phyloP scores from a whole-genome alignment of 768 basidiomycete genomes.

The Russula emetica region DNA sequence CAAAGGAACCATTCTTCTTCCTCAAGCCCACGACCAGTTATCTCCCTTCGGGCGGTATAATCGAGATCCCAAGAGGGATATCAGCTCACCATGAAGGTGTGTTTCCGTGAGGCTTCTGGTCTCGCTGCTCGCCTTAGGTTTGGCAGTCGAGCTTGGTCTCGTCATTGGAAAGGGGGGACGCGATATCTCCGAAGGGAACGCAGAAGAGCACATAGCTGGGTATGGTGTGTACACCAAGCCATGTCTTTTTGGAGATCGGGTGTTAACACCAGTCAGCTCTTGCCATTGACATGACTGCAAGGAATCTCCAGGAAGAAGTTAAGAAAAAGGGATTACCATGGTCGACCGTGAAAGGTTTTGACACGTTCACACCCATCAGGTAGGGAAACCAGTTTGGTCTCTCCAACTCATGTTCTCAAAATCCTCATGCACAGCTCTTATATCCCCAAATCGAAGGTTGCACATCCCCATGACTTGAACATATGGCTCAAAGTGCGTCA shows the following conservation, averaged over 20 bases:
- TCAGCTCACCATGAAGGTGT: slow-evolving; percentile 88
- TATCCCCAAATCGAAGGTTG: slow-evolving; percentile 66
- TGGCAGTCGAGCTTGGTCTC: slow-evolving; percentile 89
- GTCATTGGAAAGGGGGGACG: slow-evolving; percentile 86
- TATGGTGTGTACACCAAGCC: slow-evolving; percentile 56
- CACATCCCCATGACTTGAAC: slow-evolving; percentile 70
- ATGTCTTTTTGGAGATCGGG: not conserved
- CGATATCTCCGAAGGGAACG: slow-evolving; percentile 69
- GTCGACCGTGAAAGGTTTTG: slow-evolving; percentile 95
- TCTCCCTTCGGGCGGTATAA: slow-evolving; percentile 63
- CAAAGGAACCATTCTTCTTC: slow-evolving; percentile 98
- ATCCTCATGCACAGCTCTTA: slow-evolving; percentile 50
- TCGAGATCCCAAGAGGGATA: slow-evolving; percentile 85
- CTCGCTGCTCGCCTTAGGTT: not conserved
- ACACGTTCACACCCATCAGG: slow-evolving; percentile 94
- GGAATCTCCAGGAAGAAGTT: slow-evolving; percentile 90
- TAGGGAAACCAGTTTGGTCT: slow-evolving; percentile 33
- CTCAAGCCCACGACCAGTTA: slow-evolving; percentile 95
- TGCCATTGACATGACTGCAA: slow-evolving; percentile 93
- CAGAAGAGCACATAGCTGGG: slow-evolving; percentile 79
- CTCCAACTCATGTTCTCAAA: not conserved
- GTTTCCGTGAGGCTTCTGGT: not conserved
- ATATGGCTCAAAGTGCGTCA: slow-evolving; percentile 65
- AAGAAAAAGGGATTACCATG: slow-evolving; percentile 95
- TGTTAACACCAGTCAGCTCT: slow-evolving; percentile 50